phyloP scores from a whole-genome alignment of 73 alveolate genomes.

The Stentor roeselii region DNA sequence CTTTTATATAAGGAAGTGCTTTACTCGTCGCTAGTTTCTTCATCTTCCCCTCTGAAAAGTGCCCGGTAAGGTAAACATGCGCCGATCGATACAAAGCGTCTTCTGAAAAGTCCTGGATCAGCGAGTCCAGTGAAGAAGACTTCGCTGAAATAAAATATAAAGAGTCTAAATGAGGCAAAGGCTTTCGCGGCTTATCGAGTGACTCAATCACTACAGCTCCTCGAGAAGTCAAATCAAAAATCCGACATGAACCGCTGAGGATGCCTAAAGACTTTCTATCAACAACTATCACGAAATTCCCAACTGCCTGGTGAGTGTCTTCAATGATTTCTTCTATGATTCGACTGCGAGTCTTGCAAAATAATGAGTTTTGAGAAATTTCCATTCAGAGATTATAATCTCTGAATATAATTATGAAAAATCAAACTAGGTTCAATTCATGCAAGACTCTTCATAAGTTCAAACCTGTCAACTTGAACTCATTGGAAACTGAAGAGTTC shows the following conservation, averaged over 20 bases:
- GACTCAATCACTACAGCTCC: not conserved
- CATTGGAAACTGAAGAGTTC: not conserved
- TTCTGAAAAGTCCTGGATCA: constrained; percentile 3
- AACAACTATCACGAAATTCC: not conserved
- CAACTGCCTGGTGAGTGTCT: not conserved
- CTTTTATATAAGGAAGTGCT: not conserved
- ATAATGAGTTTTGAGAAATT: not conserved
- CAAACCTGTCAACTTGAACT: not conserved
- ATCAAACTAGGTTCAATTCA: no score
- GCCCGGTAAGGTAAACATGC: not conserved
- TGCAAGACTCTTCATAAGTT: no score
- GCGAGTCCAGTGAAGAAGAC: not conserved
- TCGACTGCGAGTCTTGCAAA: not conserved
- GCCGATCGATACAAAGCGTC: not conserved
- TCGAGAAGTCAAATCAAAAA: not conserved
- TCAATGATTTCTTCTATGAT: constrained; percentile 2
- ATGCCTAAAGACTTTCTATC: constrained; percentile 13
- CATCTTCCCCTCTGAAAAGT: not conserved
- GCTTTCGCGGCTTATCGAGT: not conserved
- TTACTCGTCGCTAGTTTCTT: not conserved
- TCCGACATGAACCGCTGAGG: not conserved
- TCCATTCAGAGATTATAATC: no score
- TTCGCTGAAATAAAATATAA: constrained; percentile 1
- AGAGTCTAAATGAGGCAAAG: not conserved
- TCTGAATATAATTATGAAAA: no score